phyloP scores from a whole-genome alignment of 805 yeast genomes.

The Candida sakaeoensis region DNA sequence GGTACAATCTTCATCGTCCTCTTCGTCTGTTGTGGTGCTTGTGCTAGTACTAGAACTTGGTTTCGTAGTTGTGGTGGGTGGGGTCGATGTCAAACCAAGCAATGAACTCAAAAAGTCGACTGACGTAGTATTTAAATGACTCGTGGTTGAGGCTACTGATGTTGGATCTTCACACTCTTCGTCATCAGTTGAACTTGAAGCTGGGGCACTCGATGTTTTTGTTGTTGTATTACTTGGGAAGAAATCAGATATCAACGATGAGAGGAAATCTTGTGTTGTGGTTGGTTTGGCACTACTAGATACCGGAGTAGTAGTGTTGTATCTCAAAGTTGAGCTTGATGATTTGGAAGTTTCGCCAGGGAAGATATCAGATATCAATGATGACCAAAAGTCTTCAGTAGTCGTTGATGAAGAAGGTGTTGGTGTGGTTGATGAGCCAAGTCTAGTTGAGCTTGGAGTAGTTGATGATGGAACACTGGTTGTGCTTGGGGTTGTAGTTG shows the following conservation, averaged over 20 bases:
- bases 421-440: not conserved
- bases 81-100: conserved; percentile 3
- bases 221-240: not conserved
- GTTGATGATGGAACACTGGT: not conserved
- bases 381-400: not conserved
- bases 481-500: not conserved
- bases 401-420: not conserved
- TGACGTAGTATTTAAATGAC: not conserved
- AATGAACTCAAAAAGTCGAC: conserved; percentile 5
- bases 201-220: not conserved
- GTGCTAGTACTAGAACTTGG: not conserved
- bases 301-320: not conserved
- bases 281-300: not conserved
- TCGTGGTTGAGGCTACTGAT: conserved; percentile 6
- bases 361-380: not conserved
- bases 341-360: not conserved
- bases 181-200: conserved; percentile 6
- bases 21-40: not conserved
- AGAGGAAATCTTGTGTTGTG: not conserved
- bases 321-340: not conserved
- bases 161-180: conserved; percentile 12
- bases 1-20: not conserved
- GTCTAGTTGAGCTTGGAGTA: not conserved
- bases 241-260: not conserved
- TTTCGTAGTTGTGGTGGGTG: not conserved